Percentiles rank a stretch among this genome's conserved stretches.
phyloP scores from a whole-genome alignment of 2,329 filamentous ascomycete species.

The Exophiala sp. region DNA sequence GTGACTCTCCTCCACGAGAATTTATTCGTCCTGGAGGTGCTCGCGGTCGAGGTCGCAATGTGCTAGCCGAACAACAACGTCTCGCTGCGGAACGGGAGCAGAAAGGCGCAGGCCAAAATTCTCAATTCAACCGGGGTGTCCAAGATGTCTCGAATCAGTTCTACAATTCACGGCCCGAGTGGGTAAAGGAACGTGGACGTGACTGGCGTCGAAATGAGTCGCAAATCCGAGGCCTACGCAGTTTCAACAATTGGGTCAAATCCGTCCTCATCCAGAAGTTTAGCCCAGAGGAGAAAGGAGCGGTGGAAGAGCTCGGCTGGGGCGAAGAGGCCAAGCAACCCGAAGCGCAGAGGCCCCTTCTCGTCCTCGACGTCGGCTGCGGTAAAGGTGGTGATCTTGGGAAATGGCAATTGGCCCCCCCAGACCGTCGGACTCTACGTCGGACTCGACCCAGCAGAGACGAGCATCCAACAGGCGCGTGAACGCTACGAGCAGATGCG shows the following conservation, averaged over 20 bases:
- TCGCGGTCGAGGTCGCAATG: constrained; percentile 40
- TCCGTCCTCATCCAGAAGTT: constrained; percentile 97
- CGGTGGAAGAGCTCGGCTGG: constrained; percentile 46
- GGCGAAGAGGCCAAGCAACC: constrained; percentile 35
- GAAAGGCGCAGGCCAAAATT: constrained; percentile 30
- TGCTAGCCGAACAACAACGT: constrained; percentile 39
- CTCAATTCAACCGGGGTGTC: constrained; percentile 50
- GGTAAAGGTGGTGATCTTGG: constrained; percentile 92
- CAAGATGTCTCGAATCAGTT: constrained; percentile 86
- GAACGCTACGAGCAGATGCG: constrained; percentile 74
- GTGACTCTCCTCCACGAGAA: constrained; percentile 39
- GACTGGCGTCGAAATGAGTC: constrained; percentile 94
- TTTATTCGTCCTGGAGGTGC: constrained; percentile 44
- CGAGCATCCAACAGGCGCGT: constrained; percentile 83
- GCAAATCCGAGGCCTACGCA: constrained; percentile 87
- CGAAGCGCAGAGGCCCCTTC: constrained; percentile 52
- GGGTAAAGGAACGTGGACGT: constrained; percentile 81
- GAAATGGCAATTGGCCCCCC: constrained; percentile 94
- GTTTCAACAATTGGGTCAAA: constrained; percentile 99
- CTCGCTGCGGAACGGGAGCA: constrained; percentile 37
- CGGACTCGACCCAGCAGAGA: constrained; percentile 84
- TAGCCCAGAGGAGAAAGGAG: constrained; percentile 63
- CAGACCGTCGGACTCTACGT: constrained; percentile 89
- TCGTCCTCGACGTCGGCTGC: constrained; percentile 90
- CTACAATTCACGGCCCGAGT: constrained; percentile 92